Conservation (phyloP, 805 yeast species). For the Candida schatavii region DNA sequence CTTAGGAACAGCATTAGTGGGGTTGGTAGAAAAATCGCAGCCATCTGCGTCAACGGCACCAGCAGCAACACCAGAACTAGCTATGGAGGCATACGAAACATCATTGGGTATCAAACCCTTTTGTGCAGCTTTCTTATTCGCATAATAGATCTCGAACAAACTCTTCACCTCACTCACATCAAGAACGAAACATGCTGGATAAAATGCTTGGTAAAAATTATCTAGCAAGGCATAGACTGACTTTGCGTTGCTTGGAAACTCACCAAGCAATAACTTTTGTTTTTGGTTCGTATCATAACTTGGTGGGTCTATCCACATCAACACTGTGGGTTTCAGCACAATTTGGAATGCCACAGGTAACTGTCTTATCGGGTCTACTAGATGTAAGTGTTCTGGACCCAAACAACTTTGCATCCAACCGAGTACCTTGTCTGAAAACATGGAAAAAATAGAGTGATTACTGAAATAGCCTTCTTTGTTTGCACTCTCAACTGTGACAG, state of each 20-base stretch:
- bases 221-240: constrained; percentile 26
- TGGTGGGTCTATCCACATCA: constrained; percentile 33
- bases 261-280: constrained; percentile 3
- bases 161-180: constrained; percentile 13
- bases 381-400: constrained; percentile 12
- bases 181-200: constrained; percentile 19
- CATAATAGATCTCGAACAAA: constrained; percentile 26
- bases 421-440: constrained; percentile 34
- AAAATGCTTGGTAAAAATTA: constrained; percentile 19
- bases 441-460: constrained; percentile 33
- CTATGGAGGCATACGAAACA: not conserved
- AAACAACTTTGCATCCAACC: constrained; percentile 28
- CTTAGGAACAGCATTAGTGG: too few species aligned
- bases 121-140: constrained; percentile 9
- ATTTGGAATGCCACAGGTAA: constrained; percentile 24
- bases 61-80: not conserved
- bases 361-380: constrained; percentile 24
- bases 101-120: constrained; percentile 2
- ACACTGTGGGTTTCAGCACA: constrained; percentile 14
- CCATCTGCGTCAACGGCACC: too few species aligned
- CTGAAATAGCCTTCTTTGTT: constrained; percentile 24
- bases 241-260: constrained; percentile 17
- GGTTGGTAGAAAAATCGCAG: too few species aligned
- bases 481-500: not conserved
- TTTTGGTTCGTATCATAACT: constrained; percentile 3